Base-by-base conservation (phyloP, 2,329 filamentous ascomycete species). In the Xylaria hypoxylon region DNA sequence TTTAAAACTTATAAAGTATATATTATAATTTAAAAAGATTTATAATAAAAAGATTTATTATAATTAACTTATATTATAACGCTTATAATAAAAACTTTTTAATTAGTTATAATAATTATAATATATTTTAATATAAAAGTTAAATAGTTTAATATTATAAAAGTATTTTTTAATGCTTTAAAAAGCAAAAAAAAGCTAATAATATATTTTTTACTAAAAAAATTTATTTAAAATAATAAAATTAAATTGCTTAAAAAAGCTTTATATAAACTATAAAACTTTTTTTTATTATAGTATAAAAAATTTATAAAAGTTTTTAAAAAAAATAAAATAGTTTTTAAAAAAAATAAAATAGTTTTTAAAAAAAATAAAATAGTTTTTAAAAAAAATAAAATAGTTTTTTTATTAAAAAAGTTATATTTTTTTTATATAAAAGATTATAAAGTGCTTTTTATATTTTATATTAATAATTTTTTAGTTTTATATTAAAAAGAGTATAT, bases 391-490 rank as follows among this genome's bases (percentile, higher is more conserved):
- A 13, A 24, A 2, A 24, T 47, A 47, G 24, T 24, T 17, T 11
- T 19, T 5, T 51, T 33, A 33, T 13, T 51, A 33, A 51, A 51
- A 19, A 31, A 51, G 6, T 7, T 33, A 4, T 53, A n/a, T 11
- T 24, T 53, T 1, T 53, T 53, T 40, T 53, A 53, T 53, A 40
- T 38, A 24, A 17, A 8, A 24, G 24, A 53, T 38, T 17, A 17
- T 17, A 40, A 15, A 40, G 17, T 53, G 17, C 26, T 40, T 40
- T 17, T 52, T 6, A 40, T 53, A 6, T 53, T 53, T 53, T 53
- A 53, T 53, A 53, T 53, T 6, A 26, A 53, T 40, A 40, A 53
- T 4, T 53, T 53, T 53, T 40, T 53, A 53, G 4, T 53, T 7
- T 3, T 53, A 6, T 40, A 10, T 40, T 7, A 24, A 24, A 40